Base-by-base conservation (phyloP, 108 stramenopile genomes). In the Phaeodactylum tricornutum region DNA sequence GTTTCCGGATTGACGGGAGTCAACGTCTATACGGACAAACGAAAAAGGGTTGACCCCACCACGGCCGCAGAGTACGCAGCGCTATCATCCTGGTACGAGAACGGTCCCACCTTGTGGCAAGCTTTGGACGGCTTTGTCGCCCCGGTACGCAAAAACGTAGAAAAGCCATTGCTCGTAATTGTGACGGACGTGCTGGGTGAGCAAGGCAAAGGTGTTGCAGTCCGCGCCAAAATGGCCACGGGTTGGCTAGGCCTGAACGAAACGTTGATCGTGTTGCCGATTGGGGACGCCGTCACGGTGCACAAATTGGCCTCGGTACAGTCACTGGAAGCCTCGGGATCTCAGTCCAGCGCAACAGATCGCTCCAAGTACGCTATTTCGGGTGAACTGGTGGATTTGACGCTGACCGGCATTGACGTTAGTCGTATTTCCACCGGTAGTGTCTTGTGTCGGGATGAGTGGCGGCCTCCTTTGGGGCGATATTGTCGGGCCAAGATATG, bases 1-100 rank as follows among this genome's bases (percentile, higher is more conserved):
- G 74, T 96, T 33, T 88, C 85, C 17, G 98, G 96, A 38, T 93
- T 93, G 88, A 76, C 55, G 26, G 98, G 98, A 34, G 94, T 89
- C 61, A 99, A 99, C 74, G 85, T 99, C 47, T 74, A 78, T 35
- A 83, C n/a, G 55, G 81, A 38, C 8, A 49, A 37, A 1, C 31
- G 22, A 14, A 46, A 4, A 20, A 26, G 21, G 5, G 24, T 15
- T 26, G 34, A 3, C 4, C 19, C 49, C 3, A 17, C 8, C 37
- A 38, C 36, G 4, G 24, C 34, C 22, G 28, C 43, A 33, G 42
- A 39, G 2, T 47, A 53, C 20, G 24, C 36, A 4, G 15, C 26
- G 12, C 47, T 69, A 21, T 61, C 83, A 71, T 37, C 62, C 3
- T 99, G 98, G 98, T 97, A 97, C 67, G 14, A 14, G 4, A 78